A percentile compares a stretch with the other conserved stretches of the same genome.
Evolutionary conservation across 768 basidiomycete genomes (phyloP).

Genomic region (Suillus lakei): DNA sequence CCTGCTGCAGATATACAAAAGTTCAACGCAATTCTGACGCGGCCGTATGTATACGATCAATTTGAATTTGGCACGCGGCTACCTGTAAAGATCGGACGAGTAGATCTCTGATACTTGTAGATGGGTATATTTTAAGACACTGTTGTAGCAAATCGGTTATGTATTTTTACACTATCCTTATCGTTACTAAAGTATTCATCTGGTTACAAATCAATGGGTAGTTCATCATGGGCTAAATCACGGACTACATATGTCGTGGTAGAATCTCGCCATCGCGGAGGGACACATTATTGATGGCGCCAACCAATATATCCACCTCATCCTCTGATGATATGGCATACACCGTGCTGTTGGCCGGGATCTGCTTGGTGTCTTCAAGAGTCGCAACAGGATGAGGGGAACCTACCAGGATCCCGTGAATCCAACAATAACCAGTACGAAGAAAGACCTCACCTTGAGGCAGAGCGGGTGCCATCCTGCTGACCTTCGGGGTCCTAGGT

Average conservation of each 20-base stretch:
- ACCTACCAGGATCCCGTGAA: conserved; percentile 14
- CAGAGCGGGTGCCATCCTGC: conserved; percentile 49
- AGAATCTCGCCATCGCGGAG: neutral
- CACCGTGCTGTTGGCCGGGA: neutral
- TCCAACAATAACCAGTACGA: neutral
- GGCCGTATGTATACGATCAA: conserved; percentile 50
- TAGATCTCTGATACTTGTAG: conserved; percentile 6
- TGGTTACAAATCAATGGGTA: neutral
- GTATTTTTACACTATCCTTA: conserved; percentile 12
- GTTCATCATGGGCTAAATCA: neutral
- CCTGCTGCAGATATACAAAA: conserved; percentile 50
- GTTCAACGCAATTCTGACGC: conserved; percentile 52
- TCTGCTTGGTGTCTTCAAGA: neutral
- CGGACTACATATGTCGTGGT: neutral
- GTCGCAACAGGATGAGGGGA: conserved; percentile 16
- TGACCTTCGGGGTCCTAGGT: conserved; percentile 40
- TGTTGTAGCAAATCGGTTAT: neutral
- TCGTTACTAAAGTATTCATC: neutral
- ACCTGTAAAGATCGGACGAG: conserved; percentile 40
- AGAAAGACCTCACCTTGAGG: conserved; percentile 45
- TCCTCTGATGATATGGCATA: conserved; percentile 9
- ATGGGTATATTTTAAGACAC: neutral
- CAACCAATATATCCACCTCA: conserved; percentile 18
- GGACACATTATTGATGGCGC: conserved; percentile 14
- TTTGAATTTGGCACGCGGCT: conserved; percentile 45